Evolutionary conservation across 2,329 filamentous ascomycete species (phyloP), one percentile per base, ranked within the genome.

Genomic region (Sporothrix variecibatus): DNA sequence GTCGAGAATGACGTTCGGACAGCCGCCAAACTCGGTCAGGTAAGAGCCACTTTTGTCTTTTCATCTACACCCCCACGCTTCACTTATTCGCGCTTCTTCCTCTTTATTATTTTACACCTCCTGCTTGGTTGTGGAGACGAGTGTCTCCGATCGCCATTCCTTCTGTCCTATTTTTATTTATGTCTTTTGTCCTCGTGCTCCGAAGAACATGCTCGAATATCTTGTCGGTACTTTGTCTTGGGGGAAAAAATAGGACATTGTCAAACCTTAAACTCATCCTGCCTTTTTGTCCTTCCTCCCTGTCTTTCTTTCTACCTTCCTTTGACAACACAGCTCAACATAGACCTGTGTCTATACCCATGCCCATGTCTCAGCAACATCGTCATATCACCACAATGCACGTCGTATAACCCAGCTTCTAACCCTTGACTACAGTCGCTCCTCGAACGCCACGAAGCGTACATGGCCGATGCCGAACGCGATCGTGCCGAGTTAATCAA

Each of bases 21-120:
- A 71, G 96, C 96, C 56, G 96, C 94, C 68, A 89, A 92, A 81
- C 88, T 98, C 79, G 96, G 96, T 77, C 93, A 98, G 93, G 95
- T 98, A 92, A 81, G 93, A 51, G 12, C 6, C 23, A 56, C 38
- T 26, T 26, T n/a, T 23, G 20, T 28, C 26, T 34, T 23, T 28
- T n/a, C 60, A 28, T 11, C 26, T 11, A 2, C 15, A 23, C 62
- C 53, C 28, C 28, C 28, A 56, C 60, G 34, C 62, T 28, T 56
- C 67, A 15, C 46, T 20, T n/a, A 12, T 26, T 53, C 62, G 12
- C 28, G 26, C n/a, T 6, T n/a, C 28, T 26, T 60, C 26, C 3
- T 58, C 17, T 28, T 28, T 58, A 26, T 73, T 69, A 71, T 71
- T 56, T 65, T 73, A 71, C 78, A 79, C 80, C 80, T 58, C 40